These are phyloP conservation scores for Sanguinoderma infundibulare DNA, from an alignment of 1,284 basidiomycete species.

Conservation along the genomic window DNA sequence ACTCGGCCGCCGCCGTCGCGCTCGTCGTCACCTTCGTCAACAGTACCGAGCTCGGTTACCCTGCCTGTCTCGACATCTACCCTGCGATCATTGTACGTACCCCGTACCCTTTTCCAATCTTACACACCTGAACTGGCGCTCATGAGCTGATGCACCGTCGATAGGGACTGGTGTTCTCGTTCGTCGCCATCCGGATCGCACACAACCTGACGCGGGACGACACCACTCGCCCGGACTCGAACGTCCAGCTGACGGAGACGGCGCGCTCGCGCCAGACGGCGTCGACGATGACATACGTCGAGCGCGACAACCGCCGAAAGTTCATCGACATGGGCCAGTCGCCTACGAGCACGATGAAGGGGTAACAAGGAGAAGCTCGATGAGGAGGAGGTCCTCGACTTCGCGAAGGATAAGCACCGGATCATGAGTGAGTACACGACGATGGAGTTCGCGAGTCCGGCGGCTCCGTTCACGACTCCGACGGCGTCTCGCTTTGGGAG, in stretches of 20 bases:
- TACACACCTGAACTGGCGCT: too few relatives aligned
- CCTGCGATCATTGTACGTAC: constrained; percentile 15
- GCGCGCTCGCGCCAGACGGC: neutral
- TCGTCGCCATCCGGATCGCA: constrained; percentile 10
- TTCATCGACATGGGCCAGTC: neutral
- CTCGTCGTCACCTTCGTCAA: constrained; percentile 9
- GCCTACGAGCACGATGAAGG: neutral
- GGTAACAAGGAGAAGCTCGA: neutral
- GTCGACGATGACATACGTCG: neutral
- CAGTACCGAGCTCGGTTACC: constrained; percentile 4
- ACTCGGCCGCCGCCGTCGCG: constrained; percentile 12
- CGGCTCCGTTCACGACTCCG: too few relatives aligned
- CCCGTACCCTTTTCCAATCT: neutral
- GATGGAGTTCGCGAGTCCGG: neutral
- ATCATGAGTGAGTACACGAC: neutral
- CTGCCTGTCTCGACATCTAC: constrained; percentile 12
- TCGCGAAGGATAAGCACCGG: neutral
- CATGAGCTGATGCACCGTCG: neutral
- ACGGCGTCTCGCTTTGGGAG: too few relatives aligned
- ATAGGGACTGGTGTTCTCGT: constrained; percentile 13
- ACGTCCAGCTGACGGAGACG: neutral
- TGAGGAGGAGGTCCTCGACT: neutral
- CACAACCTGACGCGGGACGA: neutral
- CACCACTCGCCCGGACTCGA: constrained; percentile 7
- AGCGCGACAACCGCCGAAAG: neutral